phyloP scores from a whole-genome alignment of 768 basidiomycete genomes.

The Tricholomella constricta region DNA sequence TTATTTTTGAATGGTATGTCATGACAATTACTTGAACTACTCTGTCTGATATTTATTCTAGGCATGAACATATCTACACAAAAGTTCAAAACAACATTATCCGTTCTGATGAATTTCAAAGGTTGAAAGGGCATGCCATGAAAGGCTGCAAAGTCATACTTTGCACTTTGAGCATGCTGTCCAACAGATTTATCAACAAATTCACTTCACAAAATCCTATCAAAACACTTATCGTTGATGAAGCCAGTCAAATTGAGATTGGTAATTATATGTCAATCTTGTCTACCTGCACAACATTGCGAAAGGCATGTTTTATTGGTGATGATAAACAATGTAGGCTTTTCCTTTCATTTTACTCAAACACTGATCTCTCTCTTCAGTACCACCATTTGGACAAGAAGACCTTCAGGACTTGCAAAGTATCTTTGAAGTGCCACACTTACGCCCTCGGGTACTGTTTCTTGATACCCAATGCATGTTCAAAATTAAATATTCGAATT shows the following conservation, averaged over 20 bases:
- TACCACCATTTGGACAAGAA: slow-evolving; percentile 81
- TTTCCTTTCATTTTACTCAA: slow-evolving; percentile 15
- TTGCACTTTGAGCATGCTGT: slow-evolving; percentile 79
- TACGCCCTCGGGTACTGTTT: slow-evolving; percentile 50
- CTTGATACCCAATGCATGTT: slow-evolving; percentile 75
- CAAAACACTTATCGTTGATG: slow-evolving; percentile 59
- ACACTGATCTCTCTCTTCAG: slow-evolving; percentile 42
- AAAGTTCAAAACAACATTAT: slow-evolving; percentile 52
- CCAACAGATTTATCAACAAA: slow-evolving; percentile 34
- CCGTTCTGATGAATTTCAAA: slow-evolving; percentile 41
- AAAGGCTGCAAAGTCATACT: slow-evolving; percentile 59
- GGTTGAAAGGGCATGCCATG: slow-evolving; percentile 23
- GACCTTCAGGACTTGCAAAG: slow-evolving; percentile 65
- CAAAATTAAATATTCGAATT: slow-evolving; percentile 2
- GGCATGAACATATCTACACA: slow-evolving; percentile 81
- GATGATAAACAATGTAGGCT: slow-evolving; percentile 65
- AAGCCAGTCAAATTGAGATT: slow-evolving; percentile 68
- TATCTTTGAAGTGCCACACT: slow-evolving; percentile 75
- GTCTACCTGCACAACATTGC: slow-evolving; percentile 34
- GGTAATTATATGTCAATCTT: slow-evolving; percentile 51
- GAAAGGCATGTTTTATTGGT: slow-evolving; percentile 64
- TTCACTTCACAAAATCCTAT: slow-evolving; percentile 44
- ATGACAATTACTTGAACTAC: neutral
- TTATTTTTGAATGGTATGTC: slow-evolving; percentile 63
- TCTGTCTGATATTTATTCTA: slow-evolving; percentile 24